Evolutionary conservation across 106 monocot species (phyloP).

Genomic region (Dendrobium officinale): DNA sequence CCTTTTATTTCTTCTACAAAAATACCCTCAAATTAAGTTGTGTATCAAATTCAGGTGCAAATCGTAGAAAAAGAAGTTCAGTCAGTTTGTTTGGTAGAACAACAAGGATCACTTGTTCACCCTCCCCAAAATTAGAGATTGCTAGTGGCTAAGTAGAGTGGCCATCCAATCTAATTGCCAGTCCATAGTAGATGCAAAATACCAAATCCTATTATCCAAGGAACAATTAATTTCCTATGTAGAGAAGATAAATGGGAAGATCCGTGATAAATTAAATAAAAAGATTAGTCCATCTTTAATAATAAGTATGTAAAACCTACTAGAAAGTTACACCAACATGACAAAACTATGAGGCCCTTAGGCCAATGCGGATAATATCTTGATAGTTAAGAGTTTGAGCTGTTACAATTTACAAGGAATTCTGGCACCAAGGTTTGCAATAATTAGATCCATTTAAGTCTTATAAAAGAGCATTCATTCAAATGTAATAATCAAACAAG

Average conservation of each 20-base stretch:
- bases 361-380: too few relatives aligned
- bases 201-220: conserved; percentile 84
- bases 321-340: too few relatives aligned
- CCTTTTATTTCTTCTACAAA: conserved; percentile 72
- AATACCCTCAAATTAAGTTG: conserved; percentile 73
- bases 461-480: conserved; percentile 60
- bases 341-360: too few relatives aligned
- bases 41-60: conserved; percentile 28
- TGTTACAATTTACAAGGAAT: not conserved
- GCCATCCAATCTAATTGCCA: conserved; percentile 29
- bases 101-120: conserved; percentile 33
- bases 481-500: conserved; percentile 64
- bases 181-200: conserved; percentile 80
- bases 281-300: conserved; percentile 78
- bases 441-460: conserved; percentile 49
- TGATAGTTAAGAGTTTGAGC: too few relatives aligned
- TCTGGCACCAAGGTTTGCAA: conserved; percentile 67
- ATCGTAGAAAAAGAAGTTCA: conserved; percentile 36
- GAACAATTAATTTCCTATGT: conserved; percentile 88
- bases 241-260: conserved; percentile 93
- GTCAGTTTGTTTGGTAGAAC: conserved; percentile 58
- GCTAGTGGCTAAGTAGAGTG: conserved; percentile 92
- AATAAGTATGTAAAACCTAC: conserved; percentile 23
- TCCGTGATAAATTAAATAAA: conserved; percentile 84
- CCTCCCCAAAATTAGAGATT: conserved; percentile 51